phyloP scores from a whole-genome alignment of 179 eudicot genomes.

The Beta lomatogona region DNA sequence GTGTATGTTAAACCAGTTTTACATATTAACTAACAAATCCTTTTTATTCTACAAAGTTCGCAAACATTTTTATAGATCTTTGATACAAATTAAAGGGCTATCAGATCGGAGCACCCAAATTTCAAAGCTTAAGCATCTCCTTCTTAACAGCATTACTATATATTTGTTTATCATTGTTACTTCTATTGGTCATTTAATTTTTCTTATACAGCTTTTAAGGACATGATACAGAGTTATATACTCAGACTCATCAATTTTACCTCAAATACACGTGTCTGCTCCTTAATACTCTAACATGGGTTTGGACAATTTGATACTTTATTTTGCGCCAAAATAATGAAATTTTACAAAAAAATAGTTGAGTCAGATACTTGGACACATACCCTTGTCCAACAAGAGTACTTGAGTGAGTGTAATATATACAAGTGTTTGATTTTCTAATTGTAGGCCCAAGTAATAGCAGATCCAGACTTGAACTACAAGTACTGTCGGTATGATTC shows the following conservation, averaged over 20 bases:
- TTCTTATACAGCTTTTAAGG: too few species aligned
- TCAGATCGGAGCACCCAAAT: background rate
- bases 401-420: background rate
- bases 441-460: conserved; percentile 46
- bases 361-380: background rate
- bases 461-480: conserved; percentile 43
- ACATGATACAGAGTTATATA: too few species aligned
- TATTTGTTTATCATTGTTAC: too few species aligned
- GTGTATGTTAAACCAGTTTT: background rate
- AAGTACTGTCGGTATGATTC: conserved; percentile 67
- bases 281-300: too few species aligned
- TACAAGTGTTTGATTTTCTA: background rate
- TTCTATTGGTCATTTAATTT: background rate
- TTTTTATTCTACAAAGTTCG: background rate
- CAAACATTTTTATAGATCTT: background rate
- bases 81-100: background rate
- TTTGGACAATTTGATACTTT: too few species aligned
- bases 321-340: too few species aligned
- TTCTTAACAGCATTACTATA: too few species aligned
- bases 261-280: too few species aligned
- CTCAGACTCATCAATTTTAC: too few species aligned
- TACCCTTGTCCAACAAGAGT: too few species aligned
- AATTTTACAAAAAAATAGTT: background rate
- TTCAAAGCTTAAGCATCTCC: background rate
- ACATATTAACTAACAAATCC: background rate